Conservation (phyloP, 306 rosid species). For the Pyrus communis region DNA sequence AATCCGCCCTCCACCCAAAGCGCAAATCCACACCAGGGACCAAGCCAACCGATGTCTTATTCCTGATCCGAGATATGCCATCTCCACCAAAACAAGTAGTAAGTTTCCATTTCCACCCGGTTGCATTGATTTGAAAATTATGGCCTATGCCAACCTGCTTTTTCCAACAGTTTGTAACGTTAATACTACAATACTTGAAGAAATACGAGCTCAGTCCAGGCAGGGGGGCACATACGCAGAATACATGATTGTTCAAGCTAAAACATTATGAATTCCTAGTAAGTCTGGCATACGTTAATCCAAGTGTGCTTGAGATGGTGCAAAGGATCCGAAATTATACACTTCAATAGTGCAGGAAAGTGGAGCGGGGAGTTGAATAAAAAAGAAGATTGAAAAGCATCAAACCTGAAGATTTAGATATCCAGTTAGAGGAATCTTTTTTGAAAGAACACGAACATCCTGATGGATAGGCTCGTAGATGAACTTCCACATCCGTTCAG, state of each 20-base stretch:
- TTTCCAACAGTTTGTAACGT: slow-evolving; percentile 13
- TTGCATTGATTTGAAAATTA: slow-evolving; percentile 75
- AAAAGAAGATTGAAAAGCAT: neutral
- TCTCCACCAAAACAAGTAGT: slow-evolving; percentile 94
- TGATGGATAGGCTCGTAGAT: slow-evolving; percentile 67
- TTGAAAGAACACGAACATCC: slow-evolving; percentile 74
- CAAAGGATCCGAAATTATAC: neutral
- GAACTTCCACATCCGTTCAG: slow-evolving; percentile 77
- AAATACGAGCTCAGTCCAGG: neutral
- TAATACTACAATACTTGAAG: neutral
- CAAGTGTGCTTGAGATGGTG: neutral
- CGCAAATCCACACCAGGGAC: slow-evolving; percentile 81
- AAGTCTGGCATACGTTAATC: slow-evolving; percentile 1
- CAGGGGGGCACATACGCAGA: neutral
- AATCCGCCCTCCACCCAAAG: slow-evolving; percentile 94
- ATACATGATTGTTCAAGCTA: neutral
- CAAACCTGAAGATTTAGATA: slow-evolving; percentile 86
- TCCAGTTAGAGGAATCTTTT: slow-evolving; percentile 78
- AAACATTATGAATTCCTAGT: neutral
- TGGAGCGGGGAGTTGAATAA: neutral
- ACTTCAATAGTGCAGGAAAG: neutral
- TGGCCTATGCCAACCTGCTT: slow-evolving; percentile 83
- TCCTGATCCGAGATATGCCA: slow-evolving; percentile 72
- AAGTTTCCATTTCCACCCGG: slow-evolving; percentile 98
- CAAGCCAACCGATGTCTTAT: slow-evolving; percentile 68